phyloP scores from a whole-genome alignment of 148 eudicot species.

The Pharnaceum exiguum region DNA sequence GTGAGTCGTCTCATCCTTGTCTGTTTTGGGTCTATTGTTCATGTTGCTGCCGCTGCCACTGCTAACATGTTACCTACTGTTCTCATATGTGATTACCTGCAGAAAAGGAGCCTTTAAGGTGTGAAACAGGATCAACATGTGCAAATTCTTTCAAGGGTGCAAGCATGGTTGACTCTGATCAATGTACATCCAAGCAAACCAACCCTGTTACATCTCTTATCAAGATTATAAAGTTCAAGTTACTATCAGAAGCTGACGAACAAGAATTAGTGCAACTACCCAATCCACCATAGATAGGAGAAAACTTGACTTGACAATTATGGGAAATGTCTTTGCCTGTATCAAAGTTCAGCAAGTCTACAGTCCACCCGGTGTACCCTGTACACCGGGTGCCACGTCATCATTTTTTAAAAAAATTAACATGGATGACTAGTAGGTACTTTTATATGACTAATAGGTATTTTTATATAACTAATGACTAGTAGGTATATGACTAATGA shows the following conservation, averaged over 20 bases:
- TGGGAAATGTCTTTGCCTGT: not conserved
- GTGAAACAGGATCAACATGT: conserved; percentile 52
- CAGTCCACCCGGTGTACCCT: no score
- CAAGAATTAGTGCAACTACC: conserved; percentile 17
- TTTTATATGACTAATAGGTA: no score
- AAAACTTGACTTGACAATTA: not conserved
- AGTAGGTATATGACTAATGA: no score
- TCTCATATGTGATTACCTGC: conserved; percentile 11
- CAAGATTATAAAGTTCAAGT: conserved; percentile 57
- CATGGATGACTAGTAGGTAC: no score
- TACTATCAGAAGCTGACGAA: conserved; percentile 27
- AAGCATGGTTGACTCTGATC: conserved; percentile 34
- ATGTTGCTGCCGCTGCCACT: not conserved
- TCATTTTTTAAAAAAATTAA: no score
- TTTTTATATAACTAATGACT: no score
- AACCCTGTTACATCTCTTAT: conserved; percentile 54
- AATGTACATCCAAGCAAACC: conserved; percentile 41
- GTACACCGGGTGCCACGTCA: no score
- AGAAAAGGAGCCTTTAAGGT: conserved; percentile 39
- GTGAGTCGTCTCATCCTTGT: conserved; percentile 29
- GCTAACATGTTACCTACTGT: not conserved
- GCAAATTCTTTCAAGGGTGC: conserved; percentile 39
- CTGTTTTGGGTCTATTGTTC: not conserved
- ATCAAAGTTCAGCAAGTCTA: no score
- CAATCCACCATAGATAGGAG: not conserved